Evolutionary conservation across 257 asterid species (phyloP).

Genomic region (Plantago ovata): DNA sequence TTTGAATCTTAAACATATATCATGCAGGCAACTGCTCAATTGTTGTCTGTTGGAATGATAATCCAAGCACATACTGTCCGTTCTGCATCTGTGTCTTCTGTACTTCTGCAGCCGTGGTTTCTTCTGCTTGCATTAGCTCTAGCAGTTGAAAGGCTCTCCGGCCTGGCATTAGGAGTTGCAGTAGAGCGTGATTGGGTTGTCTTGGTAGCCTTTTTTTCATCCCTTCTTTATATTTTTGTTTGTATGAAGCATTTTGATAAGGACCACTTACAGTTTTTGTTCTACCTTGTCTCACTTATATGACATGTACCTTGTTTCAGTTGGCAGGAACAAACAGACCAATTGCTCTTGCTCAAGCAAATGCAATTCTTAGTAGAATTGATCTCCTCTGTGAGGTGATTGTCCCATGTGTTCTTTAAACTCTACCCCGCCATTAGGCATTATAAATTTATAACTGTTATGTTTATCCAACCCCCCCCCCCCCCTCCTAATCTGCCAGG

Average conservation of each 20-base stretch:
- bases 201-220: constrained; percentile 44
- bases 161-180: constrained; percentile 90
- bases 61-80: constrained; percentile 64
- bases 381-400: constrained; percentile 88
- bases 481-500: too few relatives aligned
- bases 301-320: constrained; percentile 37
- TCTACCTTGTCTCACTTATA: constrained; percentile 10
- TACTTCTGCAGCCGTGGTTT: constrained; percentile 87
- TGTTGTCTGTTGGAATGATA: constrained; percentile 82
- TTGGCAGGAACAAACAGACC: constrained; percentile 89
- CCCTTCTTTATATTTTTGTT: constrained; percentile 1
- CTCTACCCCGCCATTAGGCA: not conserved
- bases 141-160: constrained; percentile 88
- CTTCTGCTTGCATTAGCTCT: constrained; percentile 64
- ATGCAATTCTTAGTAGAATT: constrained; percentile 82
- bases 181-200: constrained; percentile 99
- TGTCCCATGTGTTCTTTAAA: constrained; percentile 14
- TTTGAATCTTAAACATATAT: constrained; percentile 25
- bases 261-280: not conserved
- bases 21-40: constrained; percentile 83
- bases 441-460: too few relatives aligned
- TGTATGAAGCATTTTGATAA: not conserved
- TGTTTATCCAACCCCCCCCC: too few relatives aligned
- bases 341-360: constrained; percentile 94
- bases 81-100: constrained; percentile 41